Evolutionary conservation across 176 grass and related monocot species (phyloP).

Genomic region (Paspalum vaginatum): DNA sequence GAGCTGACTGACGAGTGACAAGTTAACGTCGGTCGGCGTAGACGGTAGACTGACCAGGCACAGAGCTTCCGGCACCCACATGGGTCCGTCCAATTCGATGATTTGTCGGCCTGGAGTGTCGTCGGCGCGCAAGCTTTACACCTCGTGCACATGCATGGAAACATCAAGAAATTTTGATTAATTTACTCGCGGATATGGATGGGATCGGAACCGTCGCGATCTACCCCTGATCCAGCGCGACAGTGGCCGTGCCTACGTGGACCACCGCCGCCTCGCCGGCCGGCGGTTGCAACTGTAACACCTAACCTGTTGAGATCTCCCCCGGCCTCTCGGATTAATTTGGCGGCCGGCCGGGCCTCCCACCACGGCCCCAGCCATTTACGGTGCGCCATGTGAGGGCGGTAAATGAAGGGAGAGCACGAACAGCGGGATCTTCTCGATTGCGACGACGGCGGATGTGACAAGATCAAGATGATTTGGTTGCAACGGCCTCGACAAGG

Average conservation of each 20-base stretch:
- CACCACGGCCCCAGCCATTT: not conserved
- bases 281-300: slow-evolving; percentile 11
- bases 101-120: no score
- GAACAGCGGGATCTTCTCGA: not conserved
- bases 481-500: not conserved
- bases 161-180: not conserved
- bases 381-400: slow-evolving; percentile 9
- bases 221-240: not conserved
- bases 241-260: not conserved
- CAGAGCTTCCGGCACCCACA: not conserved
- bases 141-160: slow-evolving; percentile 3
- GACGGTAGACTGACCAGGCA: not conserved
- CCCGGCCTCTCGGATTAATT: not conserved
- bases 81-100: no score
- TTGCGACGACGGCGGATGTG: not conserved
- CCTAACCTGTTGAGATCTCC: not conserved
- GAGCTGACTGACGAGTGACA: not conserved
- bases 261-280: not conserved
- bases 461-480: not conserved
- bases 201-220: not conserved
- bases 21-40: not conserved
- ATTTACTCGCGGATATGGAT: not conserved
- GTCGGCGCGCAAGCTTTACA: no score
- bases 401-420: not conserved
- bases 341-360: not conserved